These are phyloP conservation scores for carrot (Daucus carota) DNA, from an alignment of 129 eudicot species.

Conservation along the genomic window DH1_v3.0 NC_030385.2:37893001-37893500, in stretches of 20 bases:
- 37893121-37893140: constrained; percentile 86
- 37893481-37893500: constrained; percentile 76
- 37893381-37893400: background rate
- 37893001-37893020: constrained; percentile 38
- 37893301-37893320: constrained; percentile 67
- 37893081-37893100: constrained; percentile 81
- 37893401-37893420: constrained; percentile 35
- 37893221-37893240: constrained; percentile 51
- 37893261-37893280: constrained; percentile 74
- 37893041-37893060: constrained; percentile 55
- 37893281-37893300: constrained; percentile 71
- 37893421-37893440: constrained; percentile 56
- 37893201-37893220: constrained; percentile 61
- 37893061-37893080: constrained; percentile 72
- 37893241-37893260: constrained; percentile 86
- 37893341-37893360: background rate
- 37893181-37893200: constrained; percentile 39
- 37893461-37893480: constrained; percentile 65
- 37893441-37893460: constrained; percentile 81
- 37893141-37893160: constrained; percentile 77
- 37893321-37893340: constrained; percentile 89
- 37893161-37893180: constrained; percentile 79
- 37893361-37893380: background rate
- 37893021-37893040: constrained; percentile 87
- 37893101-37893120: constrained; percentile 80